Evolutionary conservation across 495 filamentous ascomycete species (phyloP).

Genomic region (Aspergillus cristatus): DNA sequence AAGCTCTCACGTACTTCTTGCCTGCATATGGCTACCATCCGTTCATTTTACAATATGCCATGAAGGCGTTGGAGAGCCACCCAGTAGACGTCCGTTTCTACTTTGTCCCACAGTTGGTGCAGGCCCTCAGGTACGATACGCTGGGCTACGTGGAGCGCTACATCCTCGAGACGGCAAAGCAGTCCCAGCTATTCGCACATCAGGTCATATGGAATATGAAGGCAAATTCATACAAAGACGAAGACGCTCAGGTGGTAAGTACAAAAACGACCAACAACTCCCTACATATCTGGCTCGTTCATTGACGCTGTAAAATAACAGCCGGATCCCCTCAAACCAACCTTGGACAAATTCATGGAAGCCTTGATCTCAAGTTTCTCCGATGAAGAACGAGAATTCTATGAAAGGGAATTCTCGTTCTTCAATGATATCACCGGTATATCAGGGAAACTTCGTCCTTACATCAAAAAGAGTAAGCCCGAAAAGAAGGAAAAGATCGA

Average conservation of each 20-base stretch:
- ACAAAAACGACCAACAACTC: neutral
- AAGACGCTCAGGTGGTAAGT: conserved; percentile 79
- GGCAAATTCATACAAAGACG: conserved; percentile 95
- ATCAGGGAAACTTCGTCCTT: conserved; percentile 89
- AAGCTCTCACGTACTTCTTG: conserved; percentile 85
- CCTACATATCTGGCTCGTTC: neutral
- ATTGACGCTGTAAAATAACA: conserved; percentile 38
- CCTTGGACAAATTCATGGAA: conserved; percentile 80
- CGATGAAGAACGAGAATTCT: conserved; percentile 68
- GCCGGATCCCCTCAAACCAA: conserved; percentile 90
- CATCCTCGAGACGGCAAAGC: conserved; percentile 89
- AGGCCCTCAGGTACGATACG: conserved; percentile 89
- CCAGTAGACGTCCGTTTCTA: conserved; percentile 96
- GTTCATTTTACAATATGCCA: conserved; percentile 92
- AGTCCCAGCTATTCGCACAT: conserved; percentile 94
- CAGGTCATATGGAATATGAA: conserved; percentile 99
- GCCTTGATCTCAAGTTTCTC: conserved; percentile 78
- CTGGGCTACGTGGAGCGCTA: conserved; percentile 94
- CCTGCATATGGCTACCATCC: conserved; percentile 91
- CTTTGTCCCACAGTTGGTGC: conserved; percentile 96
- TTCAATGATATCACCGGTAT: conserved; percentile 95
- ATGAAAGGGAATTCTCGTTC: conserved; percentile 91
- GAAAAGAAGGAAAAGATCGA: conserved; percentile 99
- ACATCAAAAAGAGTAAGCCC: conserved; percentile 83
- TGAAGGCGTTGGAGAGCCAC: conserved; percentile 88